These are phyloP conservation scores for Penicillium dipodomyicola DNA, from an alignment of 495 filamentous ascomycete species.

Conservation along the genomic window DNA sequence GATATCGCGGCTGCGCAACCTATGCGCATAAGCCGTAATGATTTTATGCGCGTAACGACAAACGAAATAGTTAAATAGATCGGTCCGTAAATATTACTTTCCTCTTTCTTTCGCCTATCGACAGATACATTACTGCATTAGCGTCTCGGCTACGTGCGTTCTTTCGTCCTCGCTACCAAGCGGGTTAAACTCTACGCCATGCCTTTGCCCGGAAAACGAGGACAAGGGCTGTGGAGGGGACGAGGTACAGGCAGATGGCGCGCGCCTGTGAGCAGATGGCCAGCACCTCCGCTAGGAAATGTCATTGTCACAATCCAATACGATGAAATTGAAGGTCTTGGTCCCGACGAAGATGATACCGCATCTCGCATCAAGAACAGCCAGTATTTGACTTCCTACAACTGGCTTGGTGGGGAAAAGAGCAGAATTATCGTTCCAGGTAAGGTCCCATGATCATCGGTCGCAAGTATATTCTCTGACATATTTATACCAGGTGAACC, in stretches of 20 bases:
- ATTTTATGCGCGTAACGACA: neutral
- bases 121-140: neutral
- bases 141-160: neutral
- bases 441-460: conserved; percentile 17
- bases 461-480: neutral
- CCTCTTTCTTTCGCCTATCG: neutral
- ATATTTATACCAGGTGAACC: conserved; percentile 47
- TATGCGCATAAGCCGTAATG: too few relatives aligned
- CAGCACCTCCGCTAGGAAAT: conserved; percentile 23
- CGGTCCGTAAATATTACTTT: neutral
- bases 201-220: neutral
- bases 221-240: conserved; percentile 2
- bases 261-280: neutral
- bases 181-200: neutral
- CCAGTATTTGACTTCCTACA: conserved; percentile 52
- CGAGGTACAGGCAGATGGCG: neutral
- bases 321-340: conserved; percentile 16
- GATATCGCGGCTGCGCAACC: too few relatives aligned
- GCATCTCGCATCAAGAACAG: conserved; percentile 22
- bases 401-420: conserved; percentile 41
- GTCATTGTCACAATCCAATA: conserved; percentile 22
- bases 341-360: neutral
- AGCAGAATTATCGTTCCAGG: conserved; percentile 54
- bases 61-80: neutral
- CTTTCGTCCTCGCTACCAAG: neutral